Evolutionary conservation across 805 yeast species (phyloP), one percentile per base, ranked within the genome.

Genomic region (Grigorovia yakushimaensis): DNA sequence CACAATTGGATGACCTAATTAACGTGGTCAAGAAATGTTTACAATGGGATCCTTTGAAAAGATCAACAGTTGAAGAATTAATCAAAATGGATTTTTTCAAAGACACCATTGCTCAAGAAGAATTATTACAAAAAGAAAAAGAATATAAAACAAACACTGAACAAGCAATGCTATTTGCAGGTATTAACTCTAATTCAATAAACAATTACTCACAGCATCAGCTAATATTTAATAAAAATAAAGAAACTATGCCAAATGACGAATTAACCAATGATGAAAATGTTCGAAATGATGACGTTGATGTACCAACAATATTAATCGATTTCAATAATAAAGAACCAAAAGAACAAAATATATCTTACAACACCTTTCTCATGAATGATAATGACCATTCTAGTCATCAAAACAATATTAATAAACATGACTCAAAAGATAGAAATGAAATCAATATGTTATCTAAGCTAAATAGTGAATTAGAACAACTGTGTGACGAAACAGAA

Each of bases 1-100:
- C 74, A 0, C 76, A 72, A 38, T 64, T 76, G 21, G 54, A 58
- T 13, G 52, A 54, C 15, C 56, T 70, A 57, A 54, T 63, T 48
- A 55, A 73, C 61, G 58, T 73, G 64, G 57, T 76, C 58, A 54
- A 72, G 64, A 46, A 67, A 67, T 49, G 74, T 73, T 68, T 88
- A 33, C 67, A 73, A 44, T 88, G 96, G 96, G 81, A 87, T 64
- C 94, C 96, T 1, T 62, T 65, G n/a, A 59, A 64, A n/a, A 72
- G 94, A 53, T 73, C 78, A 0, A 73, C 74, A 37, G 82, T 75
- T 1, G 69, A 69, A 1, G 63, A 64, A 8, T 53, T 84, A 27
- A 68, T 79, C 49, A 44, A 64, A 15, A 69, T 77, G 76, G 66
- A 73, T 0, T 84, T 79, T 60, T 84, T 84, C 62, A 63, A 65